phyloP scores from a whole-genome alignment of 768 basidiomycete species.

The Ephemerocybe angulata region DNA sequence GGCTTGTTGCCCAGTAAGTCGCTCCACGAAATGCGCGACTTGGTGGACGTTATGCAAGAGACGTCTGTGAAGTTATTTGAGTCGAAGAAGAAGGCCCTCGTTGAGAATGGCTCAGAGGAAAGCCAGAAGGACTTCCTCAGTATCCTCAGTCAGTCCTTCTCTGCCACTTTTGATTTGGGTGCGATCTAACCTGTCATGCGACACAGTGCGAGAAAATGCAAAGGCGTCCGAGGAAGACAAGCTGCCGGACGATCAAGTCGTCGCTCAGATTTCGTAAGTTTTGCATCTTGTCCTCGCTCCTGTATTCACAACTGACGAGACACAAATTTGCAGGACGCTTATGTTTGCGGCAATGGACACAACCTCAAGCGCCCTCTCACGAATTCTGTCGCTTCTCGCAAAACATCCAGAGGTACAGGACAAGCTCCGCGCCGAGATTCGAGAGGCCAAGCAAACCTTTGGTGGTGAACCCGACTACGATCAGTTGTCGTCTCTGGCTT shows the following conservation, averaged over 20 bases:
- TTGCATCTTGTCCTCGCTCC: not conserved
- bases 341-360: slow-evolving; percentile 28
- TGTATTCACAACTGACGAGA: not conserved
- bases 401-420: slow-evolving; percentile 30
- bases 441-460: slow-evolving; percentile 17
- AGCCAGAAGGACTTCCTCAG: slow-evolving; percentile 45
- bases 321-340: slow-evolving; percentile 16
- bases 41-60: not conserved
- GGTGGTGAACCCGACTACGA: slow-evolving; percentile 23
- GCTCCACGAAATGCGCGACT: slow-evolving; percentile 25
- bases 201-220: slow-evolving; percentile 34
- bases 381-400: slow-evolving; percentile 21
- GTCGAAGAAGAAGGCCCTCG: slow-evolving; percentile 32
- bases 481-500: slow-evolving; percentile 24
- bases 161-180: not conserved
- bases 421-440: slow-evolving; percentile 23
- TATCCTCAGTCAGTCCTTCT: slow-evolving; percentile 34
- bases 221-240: slow-evolving; percentile 26
- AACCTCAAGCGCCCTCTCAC: slow-evolving; percentile 24
- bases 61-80: slow-evolving; percentile 33
- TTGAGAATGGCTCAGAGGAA: slow-evolving; percentile 31
- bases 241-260: slow-evolving; percentile 30
- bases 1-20: slow-evolving; percentile 23
- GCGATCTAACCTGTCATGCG: no score
- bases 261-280: slow-evolving; percentile 24